Evolutionary conservation across 2,329 filamentous ascomycete species (phyloP), one percentile per base, ranked within the genome.

Genomic region (Sporothrix sp.): DNA sequence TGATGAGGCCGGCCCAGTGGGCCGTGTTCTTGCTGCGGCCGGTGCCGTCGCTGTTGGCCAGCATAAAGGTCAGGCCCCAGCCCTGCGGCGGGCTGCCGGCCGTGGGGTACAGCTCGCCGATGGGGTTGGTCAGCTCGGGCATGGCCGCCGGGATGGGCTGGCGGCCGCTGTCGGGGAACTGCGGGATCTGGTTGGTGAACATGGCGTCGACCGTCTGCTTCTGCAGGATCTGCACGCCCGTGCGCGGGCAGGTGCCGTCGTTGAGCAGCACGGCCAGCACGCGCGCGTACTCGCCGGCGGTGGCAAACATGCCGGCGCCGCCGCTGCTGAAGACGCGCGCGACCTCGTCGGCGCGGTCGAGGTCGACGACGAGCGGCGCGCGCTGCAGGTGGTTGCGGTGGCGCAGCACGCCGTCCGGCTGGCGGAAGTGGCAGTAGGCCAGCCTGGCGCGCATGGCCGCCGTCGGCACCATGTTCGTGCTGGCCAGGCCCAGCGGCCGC

Each of bases 221-320:
- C 30, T 69, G 65, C 16, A 85, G 66, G 39, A 85, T 71, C 43
- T 68, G 65, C 0, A 62, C 61, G 2, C 73, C 71, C 0, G 77
- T 84, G 1, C 58, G 69, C 0, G 81, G 74, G n/a, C 71, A 76
- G 0, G 66, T 73, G 50, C 81, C 81, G 54, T 81, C 67, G 59
- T 84, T 84, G 38, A 84, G 65, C 2, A 85, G 64, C 0, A 71
- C 68, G 0, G 76, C 72, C 10, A 85, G 70, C 50, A 84, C 71
- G 56, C 76, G 72, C 14, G 61, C 61, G 52, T 70, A 71, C 56
- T 74, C 71, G 10, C 51, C 54, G 1, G 68, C 65, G 18, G 66
- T 71, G 3, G 66, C 66, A 55, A 65, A 71, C 18, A 72, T 56
- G 3, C 72, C 72, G 0, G 66, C 65, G 4, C 71, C 72, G 13